A percentile compares a stretch with the other conserved stretches of the same genome.
phyloP scores from a whole-genome alignment of 352 stramenopile species.

The Phytopythium sindhum region DNA sequence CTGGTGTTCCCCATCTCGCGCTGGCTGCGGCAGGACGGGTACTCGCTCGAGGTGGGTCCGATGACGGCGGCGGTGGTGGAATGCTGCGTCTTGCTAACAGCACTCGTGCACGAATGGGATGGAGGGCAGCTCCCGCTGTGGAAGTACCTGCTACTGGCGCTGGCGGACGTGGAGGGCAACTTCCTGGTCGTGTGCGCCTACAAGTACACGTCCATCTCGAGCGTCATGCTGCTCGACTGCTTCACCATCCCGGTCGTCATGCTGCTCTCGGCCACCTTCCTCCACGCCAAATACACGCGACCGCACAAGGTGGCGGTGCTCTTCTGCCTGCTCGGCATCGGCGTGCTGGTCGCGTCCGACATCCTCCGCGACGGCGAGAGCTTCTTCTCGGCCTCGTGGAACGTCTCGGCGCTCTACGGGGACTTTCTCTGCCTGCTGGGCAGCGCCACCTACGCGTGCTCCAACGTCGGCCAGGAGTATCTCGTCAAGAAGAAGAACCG shows the following conservation, averaged over 20 bases:
- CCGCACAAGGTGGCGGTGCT: conserved; percentile 74
- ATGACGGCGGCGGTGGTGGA: too few relatives aligned
- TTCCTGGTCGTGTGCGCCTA: conserved; percentile 95
- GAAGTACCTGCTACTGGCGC: conserved; percentile 89
- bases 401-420: conserved; percentile 69
- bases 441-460: conserved; percentile 88
- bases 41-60: conserved; percentile 38
- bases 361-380: conserved; percentile 41
- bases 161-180: conserved; percentile 95
- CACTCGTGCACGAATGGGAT: too few relatives aligned
- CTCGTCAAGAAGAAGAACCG: conserved; percentile 83
- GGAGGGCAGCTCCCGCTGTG: conserved; percentile 61
- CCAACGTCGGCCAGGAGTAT: conserved; percentile 90
- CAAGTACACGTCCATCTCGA: conserved; percentile 95
- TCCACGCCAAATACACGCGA: conserved; percentile 77
- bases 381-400: conserved; percentile 23
- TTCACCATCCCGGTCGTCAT: conserved; percentile 95
- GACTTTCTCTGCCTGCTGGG: conserved; percentile 91
- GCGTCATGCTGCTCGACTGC: conserved; percentile 94
- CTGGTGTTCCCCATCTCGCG: conserved; percentile 40
- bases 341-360: conserved; percentile 84
- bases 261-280: conserved; percentile 88
- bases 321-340: conserved; percentile 85
- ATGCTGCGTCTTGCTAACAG: too few relatives aligned
- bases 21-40: conserved; percentile 38